Evolutionary conservation across 306 rosid species (phyloP).

Genomic region (Sicyos edulis): DNA sequence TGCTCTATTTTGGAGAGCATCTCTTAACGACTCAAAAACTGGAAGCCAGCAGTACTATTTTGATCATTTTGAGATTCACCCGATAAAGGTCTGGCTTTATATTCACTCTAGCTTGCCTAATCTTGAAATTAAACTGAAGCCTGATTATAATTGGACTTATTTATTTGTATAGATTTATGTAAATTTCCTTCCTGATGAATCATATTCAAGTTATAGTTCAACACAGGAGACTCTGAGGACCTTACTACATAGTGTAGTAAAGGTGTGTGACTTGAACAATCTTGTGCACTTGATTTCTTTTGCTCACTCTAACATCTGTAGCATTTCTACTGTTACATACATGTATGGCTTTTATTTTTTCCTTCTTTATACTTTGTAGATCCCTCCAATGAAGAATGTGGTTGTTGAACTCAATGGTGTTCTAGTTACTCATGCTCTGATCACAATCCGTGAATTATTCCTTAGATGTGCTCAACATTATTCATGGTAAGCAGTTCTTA

Average conservation of each 20-base stretch:
- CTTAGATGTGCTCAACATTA: slow-evolving; percentile 85
- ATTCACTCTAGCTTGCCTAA: slow-evolving; percentile 20
- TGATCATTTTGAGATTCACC: slow-evolving; percentile 94
- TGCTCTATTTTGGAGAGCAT: slow-evolving; percentile 86
- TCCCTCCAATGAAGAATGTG: slow-evolving; percentile 78
- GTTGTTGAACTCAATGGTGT: slow-evolving; percentile 90
- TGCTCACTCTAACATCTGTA: slow-evolving; percentile 8
- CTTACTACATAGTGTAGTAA: slow-evolving; percentile 82
- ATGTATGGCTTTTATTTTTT: background rate
- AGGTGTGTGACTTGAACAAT: slow-evolving; percentile 43
- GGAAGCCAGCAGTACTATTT: slow-evolving; percentile 69
- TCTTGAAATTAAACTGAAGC: slow-evolving; percentile 23
- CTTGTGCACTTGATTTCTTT: background rate
- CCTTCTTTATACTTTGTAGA: slow-evolving; percentile 38
- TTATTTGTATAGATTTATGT: slow-evolving; percentile 58
- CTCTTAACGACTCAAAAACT: slow-evolving; percentile 51
- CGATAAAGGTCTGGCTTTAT: slow-evolving; percentile 63
- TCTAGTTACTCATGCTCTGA: slow-evolving; percentile 80
- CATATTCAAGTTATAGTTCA: slow-evolving; percentile 79
- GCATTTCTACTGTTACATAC: slow-evolving; percentile 2
- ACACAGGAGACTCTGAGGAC: slow-evolving; percentile 84
- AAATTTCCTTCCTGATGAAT: slow-evolving; percentile 82
- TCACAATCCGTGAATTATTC: slow-evolving; percentile 72
- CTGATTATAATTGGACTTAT: slow-evolving; percentile 15
- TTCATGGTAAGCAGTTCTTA: slow-evolving; percentile 63